phyloP scores from a whole-genome alignment of 371 early-diverging fungal genomes.

The Lichtheimia corymbifera region DNA sequence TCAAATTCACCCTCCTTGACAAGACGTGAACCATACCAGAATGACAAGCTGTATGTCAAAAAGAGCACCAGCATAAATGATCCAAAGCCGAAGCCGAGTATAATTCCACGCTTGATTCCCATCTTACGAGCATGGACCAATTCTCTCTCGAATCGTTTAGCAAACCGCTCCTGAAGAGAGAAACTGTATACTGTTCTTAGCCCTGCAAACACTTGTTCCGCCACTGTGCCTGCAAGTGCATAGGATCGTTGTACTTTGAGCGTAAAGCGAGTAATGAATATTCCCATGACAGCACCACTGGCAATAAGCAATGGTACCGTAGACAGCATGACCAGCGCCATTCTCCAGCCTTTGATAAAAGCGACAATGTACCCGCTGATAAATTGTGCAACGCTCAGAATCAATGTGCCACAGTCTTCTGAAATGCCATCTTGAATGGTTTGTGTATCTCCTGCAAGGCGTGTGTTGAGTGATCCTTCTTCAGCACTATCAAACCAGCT shows the following conservation, averaged over 20 bases:
- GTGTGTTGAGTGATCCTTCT: constrained; percentile 64
- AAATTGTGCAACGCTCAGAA: constrained; percentile 26
- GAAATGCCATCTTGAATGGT: constrained; percentile 79
- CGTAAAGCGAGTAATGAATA: constrained; percentile 47
- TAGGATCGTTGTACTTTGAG: constrained; percentile 47
- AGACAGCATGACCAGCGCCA: constrained; percentile 70
- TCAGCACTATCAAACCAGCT: constrained; percentile 80
- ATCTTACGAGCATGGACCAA: constrained; percentile 33
- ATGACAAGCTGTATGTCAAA: constrained; percentile 62
- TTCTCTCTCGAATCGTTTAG: constrained; percentile 54
- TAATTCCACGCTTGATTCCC: constrained; percentile 46
- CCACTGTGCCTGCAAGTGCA: constrained; percentile 80
- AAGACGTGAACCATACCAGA: constrained; percentile 68
- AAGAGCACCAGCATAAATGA: constrained; percentile 59
- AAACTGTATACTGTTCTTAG: constrained; percentile 86
- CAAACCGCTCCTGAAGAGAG: constrained; percentile 69
- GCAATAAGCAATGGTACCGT: constrained; percentile 56
- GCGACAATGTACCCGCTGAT: constrained; percentile 65
- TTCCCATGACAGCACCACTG: constrained; percentile 61
- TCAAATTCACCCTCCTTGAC: constrained; percentile 26
- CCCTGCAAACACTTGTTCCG: constrained; percentile 80
- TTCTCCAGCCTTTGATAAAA: constrained; percentile 78
- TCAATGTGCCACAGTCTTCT: constrained; percentile 73
- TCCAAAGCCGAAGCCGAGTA: constrained; percentile 52
- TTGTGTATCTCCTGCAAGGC: constrained; percentile 71